Conservation (phyloP, 2,329 filamentous ascomycete genomes). For the Fusarium begoniae region DNA sequence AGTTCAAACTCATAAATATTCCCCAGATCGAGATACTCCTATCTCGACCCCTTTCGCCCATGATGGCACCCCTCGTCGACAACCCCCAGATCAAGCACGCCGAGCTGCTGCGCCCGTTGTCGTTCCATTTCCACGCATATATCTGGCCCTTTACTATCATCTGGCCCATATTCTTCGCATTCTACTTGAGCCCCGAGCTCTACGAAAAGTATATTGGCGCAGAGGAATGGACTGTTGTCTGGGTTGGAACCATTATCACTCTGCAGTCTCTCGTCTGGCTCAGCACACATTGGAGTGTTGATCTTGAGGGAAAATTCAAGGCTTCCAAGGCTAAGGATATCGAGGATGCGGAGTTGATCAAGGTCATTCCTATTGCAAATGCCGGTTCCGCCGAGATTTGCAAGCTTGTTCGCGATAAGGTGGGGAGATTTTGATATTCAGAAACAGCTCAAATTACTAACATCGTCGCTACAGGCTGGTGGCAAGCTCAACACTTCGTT, state of each 20-base stretch:
- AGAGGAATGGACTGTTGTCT: conserved; percentile 99
- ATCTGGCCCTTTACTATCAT: conserved; percentile 91
- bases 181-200: conserved; percentile 83
- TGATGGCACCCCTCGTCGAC: conserved; percentile 85
- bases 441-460: conserved; percentile 19
- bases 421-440: conserved; percentile 40
- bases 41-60: conserved; percentile 31
- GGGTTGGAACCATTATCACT: conserved; percentile 87
- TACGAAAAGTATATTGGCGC: conserved; percentile 93
- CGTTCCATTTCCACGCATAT: conserved; percentile 84
- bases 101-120: conserved; percentile 86
- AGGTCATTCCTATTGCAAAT: conserved; percentile 89
- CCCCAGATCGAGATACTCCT: conserved; percentile 15
- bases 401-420: conserved; percentile 78
- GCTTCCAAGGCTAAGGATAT: conserved; percentile 75
- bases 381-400: conserved; percentile 91
- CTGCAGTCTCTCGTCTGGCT: conserved; percentile 91
- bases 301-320: conserved; percentile 83
- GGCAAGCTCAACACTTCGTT: conserved; percentile 85
- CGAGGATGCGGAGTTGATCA: conserved; percentile 83
- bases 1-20: background rate
- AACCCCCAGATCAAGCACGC: conserved; percentile 89
- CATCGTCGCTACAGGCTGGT: conserved; percentile 59
- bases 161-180: conserved; percentile 91
- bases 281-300: conserved; percentile 97